Evolutionary conservation across 495 filamentous ascomycete genomes (phyloP).

Genomic region (Penicillium fimorum): DNA sequence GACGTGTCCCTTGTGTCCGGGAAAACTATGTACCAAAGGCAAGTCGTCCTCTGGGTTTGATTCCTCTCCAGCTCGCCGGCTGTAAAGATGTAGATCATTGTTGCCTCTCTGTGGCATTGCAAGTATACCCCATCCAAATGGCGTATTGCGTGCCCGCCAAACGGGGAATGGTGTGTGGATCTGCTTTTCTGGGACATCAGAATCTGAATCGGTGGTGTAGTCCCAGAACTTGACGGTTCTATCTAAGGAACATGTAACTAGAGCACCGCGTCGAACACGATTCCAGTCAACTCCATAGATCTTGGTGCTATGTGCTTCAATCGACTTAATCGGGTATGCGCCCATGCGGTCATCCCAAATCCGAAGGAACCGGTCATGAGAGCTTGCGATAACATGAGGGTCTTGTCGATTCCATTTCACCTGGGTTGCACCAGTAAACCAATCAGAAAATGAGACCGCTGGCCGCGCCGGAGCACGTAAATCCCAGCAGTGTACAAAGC

Average conservation of each 20-base stretch:
- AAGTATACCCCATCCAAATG: conserved; percentile 81
- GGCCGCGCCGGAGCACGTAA: conserved; percentile 72
- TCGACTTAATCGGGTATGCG: conserved; percentile 73
- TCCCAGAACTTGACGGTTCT: conserved; percentile 96
- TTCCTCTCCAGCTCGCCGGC: conserved; percentile 53
- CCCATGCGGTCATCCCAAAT: conserved; percentile 91
- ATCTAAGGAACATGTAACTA: conserved; percentile 88
- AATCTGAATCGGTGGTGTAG: conserved; percentile 58
- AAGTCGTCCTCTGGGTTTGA: conserved; percentile 46
- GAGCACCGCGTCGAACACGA: conserved; percentile 62
- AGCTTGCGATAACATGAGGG: conserved; percentile 79
- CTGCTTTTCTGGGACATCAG: conserved; percentile 65
- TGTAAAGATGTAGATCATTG: conserved; percentile 81
- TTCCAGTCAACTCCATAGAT: conserved; percentile 98
- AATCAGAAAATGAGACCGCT: conserved; percentile 82
- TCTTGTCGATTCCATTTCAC: conserved; percentile 94
- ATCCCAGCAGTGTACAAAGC: conserved; percentile 93
- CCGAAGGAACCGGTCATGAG: conserved; percentile 79
- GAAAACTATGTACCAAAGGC: conserved; percentile 68
- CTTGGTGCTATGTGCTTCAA: conserved; percentile 89
- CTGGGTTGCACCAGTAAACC: conserved; percentile 92
- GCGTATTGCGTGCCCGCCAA: conserved; percentile 91
- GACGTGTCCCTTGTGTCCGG: conserved; percentile 79
- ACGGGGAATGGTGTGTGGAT: conserved; percentile 83
- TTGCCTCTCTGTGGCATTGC: conserved; percentile 92